A percentile compares a stretch with the other conserved stretches of the same genome.
Evolutionary conservation across 352 stramenopile species (phyloP).

Genomic region (Pilasporangium apinafurcum): DNA sequence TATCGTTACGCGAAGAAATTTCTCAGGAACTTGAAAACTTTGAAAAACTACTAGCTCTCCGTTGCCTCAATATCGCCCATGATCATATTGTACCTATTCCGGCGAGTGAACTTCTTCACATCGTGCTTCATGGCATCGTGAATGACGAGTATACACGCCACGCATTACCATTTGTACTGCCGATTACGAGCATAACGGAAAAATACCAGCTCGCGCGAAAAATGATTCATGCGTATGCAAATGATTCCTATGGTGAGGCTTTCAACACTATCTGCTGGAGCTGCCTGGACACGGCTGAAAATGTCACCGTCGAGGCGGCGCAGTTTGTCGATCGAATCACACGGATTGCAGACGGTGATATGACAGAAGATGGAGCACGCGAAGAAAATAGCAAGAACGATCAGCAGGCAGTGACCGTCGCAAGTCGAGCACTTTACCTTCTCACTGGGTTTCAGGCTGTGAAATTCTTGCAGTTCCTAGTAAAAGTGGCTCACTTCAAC

Average conservation of each 20-base stretch:
- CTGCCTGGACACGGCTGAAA: constrained; percentile 58
- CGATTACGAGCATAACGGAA: constrained; percentile 46
- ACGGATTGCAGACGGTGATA: constrained; percentile 4
- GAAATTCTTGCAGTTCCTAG: constrained; percentile 61
- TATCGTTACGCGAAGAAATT: constrained; percentile 57
- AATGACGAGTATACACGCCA: constrained; percentile 58
- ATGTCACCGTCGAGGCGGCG: constrained; percentile 56
- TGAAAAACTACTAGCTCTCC: constrained; percentile 47
- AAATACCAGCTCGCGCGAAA: constrained; percentile 47
- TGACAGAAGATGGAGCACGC: neutral
- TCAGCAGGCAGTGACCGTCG: constrained; percentile 8
- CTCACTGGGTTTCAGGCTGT: constrained; percentile 49
- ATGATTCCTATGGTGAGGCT: constrained; percentile 41
- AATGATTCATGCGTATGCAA: constrained; percentile 45
- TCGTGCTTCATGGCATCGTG: constrained; percentile 39
- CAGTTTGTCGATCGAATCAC: constrained; percentile 57
- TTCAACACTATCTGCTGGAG: constrained; percentile 68
- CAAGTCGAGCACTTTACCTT: constrained; percentile 38
- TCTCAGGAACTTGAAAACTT: constrained; percentile 63
- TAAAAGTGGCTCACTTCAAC: constrained; percentile 61
- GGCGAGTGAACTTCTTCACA: constrained; percentile 51
- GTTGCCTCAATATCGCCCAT: constrained; percentile 49
- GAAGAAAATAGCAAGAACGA: neutral
- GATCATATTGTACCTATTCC: constrained; percentile 31
- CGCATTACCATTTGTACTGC: constrained; percentile 48